Conservation (phyloP, 2,329 filamentous ascomycete species). For the Verticillium klebahnii region DNA sequence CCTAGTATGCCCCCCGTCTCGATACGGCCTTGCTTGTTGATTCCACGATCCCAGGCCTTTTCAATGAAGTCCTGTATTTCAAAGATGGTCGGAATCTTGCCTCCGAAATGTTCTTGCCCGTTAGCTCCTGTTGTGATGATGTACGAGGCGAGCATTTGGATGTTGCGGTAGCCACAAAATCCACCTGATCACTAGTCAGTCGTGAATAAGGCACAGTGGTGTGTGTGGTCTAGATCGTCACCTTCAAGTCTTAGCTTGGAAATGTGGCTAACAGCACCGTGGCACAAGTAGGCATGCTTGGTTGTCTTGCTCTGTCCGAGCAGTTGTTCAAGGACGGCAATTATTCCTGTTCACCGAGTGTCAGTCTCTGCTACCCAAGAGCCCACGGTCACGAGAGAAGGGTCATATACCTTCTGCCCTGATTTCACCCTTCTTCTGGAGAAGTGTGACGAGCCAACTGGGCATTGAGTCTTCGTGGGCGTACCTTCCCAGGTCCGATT, state of each 20-base stretch:
- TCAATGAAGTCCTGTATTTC: constrained; percentile 85
- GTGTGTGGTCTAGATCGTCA: constrained; percentile 18
- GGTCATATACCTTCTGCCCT: constrained; percentile 39
- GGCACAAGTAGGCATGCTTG: constrained; percentile 73
- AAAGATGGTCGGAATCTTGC: constrained; percentile 68
- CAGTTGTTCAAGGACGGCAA: constrained; percentile 58
- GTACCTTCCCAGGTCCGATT: constrained; percentile 65
- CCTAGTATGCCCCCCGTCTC: constrained; percentile 84
- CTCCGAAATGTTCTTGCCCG: constrained; percentile 57
- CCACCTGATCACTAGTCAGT: constrained; percentile 48
- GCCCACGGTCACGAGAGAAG: neutral
- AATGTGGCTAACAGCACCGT: constrained; percentile 70
- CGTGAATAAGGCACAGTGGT: neutral
- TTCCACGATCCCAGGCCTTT: constrained; percentile 78
- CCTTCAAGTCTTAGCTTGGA: constrained; percentile 76
- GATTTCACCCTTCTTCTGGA: constrained; percentile 55
- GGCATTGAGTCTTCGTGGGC: constrained; percentile 75
- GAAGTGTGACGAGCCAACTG: constrained; percentile 56
- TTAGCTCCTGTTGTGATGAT: constrained; percentile 55
- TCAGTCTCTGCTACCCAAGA: neutral
- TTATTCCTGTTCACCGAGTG: constrained; percentile 37
- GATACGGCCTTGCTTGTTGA: constrained; percentile 66
- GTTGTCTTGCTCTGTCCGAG: constrained; percentile 62
- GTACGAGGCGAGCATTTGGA: constrained; percentile 85
- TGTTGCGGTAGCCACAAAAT: constrained; percentile 94